phyloP scores from a whole-genome alignment of 1,284 basidiomycete genomes.

The Caloboletus inedulis region DNA sequence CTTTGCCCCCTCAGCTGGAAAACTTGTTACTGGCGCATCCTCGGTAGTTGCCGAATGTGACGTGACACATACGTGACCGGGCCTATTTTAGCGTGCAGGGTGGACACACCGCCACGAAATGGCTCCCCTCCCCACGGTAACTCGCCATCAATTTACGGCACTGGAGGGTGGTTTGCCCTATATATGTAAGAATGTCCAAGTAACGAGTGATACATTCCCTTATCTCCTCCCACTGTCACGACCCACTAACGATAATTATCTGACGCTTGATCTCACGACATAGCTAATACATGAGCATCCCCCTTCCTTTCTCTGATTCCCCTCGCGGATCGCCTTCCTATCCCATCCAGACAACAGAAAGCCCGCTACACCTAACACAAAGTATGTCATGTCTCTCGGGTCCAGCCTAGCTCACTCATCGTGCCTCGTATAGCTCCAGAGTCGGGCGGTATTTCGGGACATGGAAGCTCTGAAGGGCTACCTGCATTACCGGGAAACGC shows the following conservation, averaged over 20 bases:
- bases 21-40: conserved; percentile 12
- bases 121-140: neutral
- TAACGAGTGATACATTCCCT: neutral
- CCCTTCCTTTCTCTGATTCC: conserved; percentile 20
- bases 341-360: conserved; percentile 3
- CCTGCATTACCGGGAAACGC: conserved; percentile 37
- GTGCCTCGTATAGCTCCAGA: conserved; percentile 4
- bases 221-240: neutral
- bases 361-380: conserved; percentile 1
- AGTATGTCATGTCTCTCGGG: conserved; percentile 5
- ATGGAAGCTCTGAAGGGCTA: conserved; percentile 40
- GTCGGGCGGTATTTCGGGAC: conserved; percentile 21
- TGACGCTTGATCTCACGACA: conserved; percentile 4
- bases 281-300: conserved; percentile 22
- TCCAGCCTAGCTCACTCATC: neutral
- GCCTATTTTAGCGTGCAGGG: conserved; percentile 21
- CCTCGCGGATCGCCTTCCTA: conserved; percentile 12
- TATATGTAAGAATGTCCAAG: conserved; percentile 12
- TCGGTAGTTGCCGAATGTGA: conserved; percentile 30
- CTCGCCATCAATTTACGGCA: conserved; percentile 19
- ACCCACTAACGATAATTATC: conserved; percentile 7
- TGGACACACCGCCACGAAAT: neutral
- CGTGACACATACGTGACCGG: conserved; percentile 23
- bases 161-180: conserved; percentile 4
- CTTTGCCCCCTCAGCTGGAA: conserved; percentile 23